phyloP scores from a whole-genome alignment of 202 grass and related monocot genomes.

The Setaria viridis region DNA sequence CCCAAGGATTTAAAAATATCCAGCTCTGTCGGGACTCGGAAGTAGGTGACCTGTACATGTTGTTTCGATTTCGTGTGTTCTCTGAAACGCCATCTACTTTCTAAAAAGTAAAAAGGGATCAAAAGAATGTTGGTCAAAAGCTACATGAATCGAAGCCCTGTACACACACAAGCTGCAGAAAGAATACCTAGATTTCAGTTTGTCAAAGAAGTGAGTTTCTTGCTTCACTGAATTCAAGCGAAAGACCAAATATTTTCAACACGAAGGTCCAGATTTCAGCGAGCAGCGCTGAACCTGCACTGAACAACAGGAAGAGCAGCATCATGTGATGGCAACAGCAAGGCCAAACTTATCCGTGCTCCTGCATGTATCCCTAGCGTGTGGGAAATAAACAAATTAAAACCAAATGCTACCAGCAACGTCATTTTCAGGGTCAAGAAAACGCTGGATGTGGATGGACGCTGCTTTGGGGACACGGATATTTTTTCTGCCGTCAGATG shows the following conservation, averaged over 20 bases:
- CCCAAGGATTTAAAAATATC: slow-evolving; percentile 20
- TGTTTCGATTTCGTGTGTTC: slow-evolving; percentile 29
- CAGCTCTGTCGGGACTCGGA: slow-evolving; percentile 21
- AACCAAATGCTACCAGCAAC: not conserved
- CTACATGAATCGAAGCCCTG: not conserved
- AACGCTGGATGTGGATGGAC: not conserved
- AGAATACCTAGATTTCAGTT: not conserved
- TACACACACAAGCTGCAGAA: not conserved
- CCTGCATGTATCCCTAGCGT: not conserved
- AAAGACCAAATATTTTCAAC: not conserved
- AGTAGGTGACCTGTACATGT: slow-evolving; percentile 28
- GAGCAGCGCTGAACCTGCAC: not conserved
- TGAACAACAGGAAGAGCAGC: not conserved
- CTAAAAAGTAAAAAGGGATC: not conserved
- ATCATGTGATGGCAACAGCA: not conserved
- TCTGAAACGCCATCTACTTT: slow-evolving; percentile 1
- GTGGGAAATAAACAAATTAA: not conserved
- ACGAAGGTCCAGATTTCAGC: not conserved
- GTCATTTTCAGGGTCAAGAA: slow-evolving; percentile 35
- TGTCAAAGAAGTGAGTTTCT: not conserved
- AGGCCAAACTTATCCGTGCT: not conserved
- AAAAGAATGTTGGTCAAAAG: not conserved
- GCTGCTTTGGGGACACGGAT: not conserved
- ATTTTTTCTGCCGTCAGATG: slow-evolving; percentile 7
- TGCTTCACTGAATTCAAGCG: not conserved